Base-by-base conservation (phyloP, 441 rosid genomes). In the Adansonia madagascariensis region DNA sequence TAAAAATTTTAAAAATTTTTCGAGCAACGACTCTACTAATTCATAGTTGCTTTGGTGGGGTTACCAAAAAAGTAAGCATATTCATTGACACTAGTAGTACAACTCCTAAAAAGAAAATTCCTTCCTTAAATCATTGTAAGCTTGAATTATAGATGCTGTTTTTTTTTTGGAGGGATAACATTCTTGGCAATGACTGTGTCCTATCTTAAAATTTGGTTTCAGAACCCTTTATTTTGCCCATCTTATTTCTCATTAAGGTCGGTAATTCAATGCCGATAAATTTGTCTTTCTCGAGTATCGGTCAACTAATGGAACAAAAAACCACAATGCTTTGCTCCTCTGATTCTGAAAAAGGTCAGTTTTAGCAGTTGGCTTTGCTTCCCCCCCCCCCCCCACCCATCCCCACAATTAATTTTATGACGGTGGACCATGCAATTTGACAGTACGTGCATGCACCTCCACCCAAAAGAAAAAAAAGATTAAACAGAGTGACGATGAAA, bases 221-320 rank as follows among this genome's bases (percentile, higher is more conserved):
- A 47, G 52, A 63, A 24, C 4, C 4, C 39, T 35, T 35, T 35
- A 24, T 24, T 24, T 24, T 24, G 1, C 27, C 27, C 27, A 24
- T 24, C 27, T 24, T 24, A 24, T 24, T 24, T 24, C 27, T 24
- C 27, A 24, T 24, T 24, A 24, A 24, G 27, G 27, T 24, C 27
- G 27, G 27, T 24, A 24, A 24, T 24, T 24, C 27, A 24, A 24
- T 60, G 39, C 39, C 39, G 24, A 60, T 60, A 15, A 10, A 8
- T 60, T 9, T 60, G 3, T 49, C 4, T 12, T 49, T 12, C 1
- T 12, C 53, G n/a, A 49, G n/a, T 10, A 20, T 20, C 10, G 8
- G 61, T 70, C 61, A 12, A 12, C 60, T 49, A 70, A 50, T 24
- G 7, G 46, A 52, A 53, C 46, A n/a, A 71, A 70, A 64, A 64